phyloP scores from a whole-genome alignment of 257 asterid species.

The Solanum paucissectum region DNA sequence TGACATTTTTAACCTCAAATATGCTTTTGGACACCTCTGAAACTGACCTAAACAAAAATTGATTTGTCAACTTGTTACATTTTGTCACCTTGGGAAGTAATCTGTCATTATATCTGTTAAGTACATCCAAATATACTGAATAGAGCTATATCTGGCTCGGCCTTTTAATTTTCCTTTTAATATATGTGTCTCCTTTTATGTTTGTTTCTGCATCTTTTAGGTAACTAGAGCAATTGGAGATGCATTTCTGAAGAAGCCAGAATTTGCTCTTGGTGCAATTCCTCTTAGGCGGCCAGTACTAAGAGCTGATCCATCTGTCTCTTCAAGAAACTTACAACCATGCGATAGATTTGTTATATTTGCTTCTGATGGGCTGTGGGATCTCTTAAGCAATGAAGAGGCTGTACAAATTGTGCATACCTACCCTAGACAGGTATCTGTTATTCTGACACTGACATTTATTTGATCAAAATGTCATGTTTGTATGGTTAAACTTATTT shows the following conservation, averaged over 20 bases:
- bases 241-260: slow-evolving; percentile 67
- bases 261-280: slow-evolving; percentile 33
- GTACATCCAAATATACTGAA: too few relatives aligned
- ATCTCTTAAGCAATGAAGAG: slow-evolving; percentile 56
- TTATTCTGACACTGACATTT: not conserved
- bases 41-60: too few relatives aligned
- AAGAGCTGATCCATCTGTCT: slow-evolving; percentile 60
- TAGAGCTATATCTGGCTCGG: too few relatives aligned
- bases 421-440: slow-evolving; percentile 51
- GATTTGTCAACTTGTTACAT: too few relatives aligned
- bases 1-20: too few relatives aligned
- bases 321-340: slow-evolving; percentile 26
- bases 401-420: slow-evolving; percentile 67
- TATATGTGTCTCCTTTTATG: not conserved
- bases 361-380: slow-evolving; percentile 98
- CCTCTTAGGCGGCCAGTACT: too few relatives aligned
- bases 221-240: slow-evolving; percentile 85
- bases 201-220: slow-evolving; percentile 19
- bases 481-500: not conserved
- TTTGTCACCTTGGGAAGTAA: too few relatives aligned
- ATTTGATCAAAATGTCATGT: not conserved
- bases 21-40: too few relatives aligned
- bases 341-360: slow-evolving; percentile 64
- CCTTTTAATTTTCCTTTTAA: too few relatives aligned
- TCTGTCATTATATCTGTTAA: too few relatives aligned